Conservation (phyloP, 306 rosid species). For the Quercus engelmannii region DNA sequence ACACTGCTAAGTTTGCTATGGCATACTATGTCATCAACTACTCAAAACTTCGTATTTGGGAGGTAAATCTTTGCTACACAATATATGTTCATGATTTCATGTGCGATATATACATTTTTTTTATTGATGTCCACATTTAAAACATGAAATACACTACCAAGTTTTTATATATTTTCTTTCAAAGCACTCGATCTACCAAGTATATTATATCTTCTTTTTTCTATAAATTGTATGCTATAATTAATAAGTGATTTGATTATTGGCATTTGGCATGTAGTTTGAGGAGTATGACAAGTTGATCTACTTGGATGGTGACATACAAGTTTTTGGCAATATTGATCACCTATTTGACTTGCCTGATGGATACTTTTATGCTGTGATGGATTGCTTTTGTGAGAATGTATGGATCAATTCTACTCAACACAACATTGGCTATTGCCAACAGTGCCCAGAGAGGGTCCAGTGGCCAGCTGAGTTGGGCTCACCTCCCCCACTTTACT, state of each 20-base stretch:
- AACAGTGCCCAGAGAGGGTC: conserved; percentile 55
- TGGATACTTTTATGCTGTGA: conserved; percentile 57
- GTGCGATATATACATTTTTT: too few species aligned
- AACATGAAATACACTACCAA: too few species aligned
- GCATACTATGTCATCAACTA: conserved; percentile 62
- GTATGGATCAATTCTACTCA: conserved; percentile 56
- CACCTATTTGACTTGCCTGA: conserved; percentile 42
- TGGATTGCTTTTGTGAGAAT: conserved; percentile 68
- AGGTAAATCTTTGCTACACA: conserved; percentile 22
- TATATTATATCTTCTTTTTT: too few species aligned
- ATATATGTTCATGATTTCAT: too few species aligned
- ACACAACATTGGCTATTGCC: conserved; percentile 54
- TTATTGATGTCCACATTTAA: too few species aligned
- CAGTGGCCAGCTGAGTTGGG: conserved; percentile 51
- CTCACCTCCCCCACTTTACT: conserved; percentile 48
- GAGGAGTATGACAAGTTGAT: conserved; percentile 60
- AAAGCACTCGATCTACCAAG: too few species aligned
- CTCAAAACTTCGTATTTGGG: conserved; percentile 66
- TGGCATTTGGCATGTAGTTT: conserved; percentile 33
- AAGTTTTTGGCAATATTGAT: conserved; percentile 60
- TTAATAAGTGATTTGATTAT: neutral
- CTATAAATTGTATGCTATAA: too few species aligned
- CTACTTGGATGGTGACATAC: conserved; percentile 63
- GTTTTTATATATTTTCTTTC: too few species aligned
- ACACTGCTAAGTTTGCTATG: conserved; percentile 38